Conservation (phyloP, 805 yeast species). For the Metschnikowia proteae region DNA sequence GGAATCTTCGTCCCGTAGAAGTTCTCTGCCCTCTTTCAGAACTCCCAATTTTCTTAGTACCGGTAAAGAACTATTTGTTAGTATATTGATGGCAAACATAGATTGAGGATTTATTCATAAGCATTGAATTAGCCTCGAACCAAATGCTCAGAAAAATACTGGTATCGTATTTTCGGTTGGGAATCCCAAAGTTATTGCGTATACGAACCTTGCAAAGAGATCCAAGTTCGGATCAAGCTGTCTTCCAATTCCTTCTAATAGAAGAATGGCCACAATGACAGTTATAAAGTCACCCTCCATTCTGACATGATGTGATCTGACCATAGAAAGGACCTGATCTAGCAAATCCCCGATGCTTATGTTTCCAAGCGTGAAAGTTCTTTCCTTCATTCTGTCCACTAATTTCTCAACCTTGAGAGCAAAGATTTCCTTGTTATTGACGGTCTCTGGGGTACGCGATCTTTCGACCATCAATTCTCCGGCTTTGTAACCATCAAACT, state of each 20-base stretch:
- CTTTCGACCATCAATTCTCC: slow-evolving; percentile 96
- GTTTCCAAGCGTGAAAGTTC: slow-evolving; percentile 90
- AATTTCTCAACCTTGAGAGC: slow-evolving; percentile 82
- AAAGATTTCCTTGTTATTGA: slow-evolving; percentile 76
- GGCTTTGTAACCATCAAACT: slow-evolving; percentile 90
- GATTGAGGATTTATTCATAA: background rate
- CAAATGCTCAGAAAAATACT: slow-evolving; percentile 5
- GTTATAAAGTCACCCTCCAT: slow-evolving; percentile 97
- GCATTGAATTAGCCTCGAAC: background rate
- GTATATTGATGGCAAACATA: slow-evolving; percentile 5
- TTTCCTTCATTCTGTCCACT: slow-evolving; percentile 73
- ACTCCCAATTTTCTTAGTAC: slow-evolving; percentile 77
- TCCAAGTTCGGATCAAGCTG: slow-evolving; percentile 91
- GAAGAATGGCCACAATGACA: slow-evolving; percentile 86
- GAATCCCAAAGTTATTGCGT: slow-evolving; percentile 37
- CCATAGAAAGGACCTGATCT: slow-evolving; percentile 86
- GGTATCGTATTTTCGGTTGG: slow-evolving; percentile 32
- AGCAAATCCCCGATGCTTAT: slow-evolving; percentile 88
- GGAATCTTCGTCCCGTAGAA: slow-evolving; percentile 54
- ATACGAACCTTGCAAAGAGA: slow-evolving; percentile 93
- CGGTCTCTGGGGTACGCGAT: slow-evolving; percentile 92
- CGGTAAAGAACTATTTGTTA: slow-evolving; percentile 63
- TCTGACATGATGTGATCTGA: slow-evolving; percentile 87
- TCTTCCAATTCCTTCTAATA: slow-evolving; percentile 93
- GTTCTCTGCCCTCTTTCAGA: slow-evolving; percentile 58